phyloP scores from a whole-genome alignment of 2,329 filamentous ascomycete species.

The Rutstroemia sp. region DNA sequence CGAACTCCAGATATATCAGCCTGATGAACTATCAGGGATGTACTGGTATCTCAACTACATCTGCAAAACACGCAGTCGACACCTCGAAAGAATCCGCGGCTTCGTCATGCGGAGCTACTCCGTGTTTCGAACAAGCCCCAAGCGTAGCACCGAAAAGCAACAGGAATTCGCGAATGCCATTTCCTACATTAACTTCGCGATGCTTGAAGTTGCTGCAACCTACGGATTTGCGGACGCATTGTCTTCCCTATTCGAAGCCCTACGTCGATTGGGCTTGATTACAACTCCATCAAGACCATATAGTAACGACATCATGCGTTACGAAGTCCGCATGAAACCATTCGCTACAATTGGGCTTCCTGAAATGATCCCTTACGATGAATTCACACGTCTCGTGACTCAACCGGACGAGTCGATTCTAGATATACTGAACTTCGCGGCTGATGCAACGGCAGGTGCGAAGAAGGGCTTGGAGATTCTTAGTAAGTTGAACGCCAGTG shows the following conservation, averaged over 20 bases:
- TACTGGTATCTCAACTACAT: conserved; percentile 84
- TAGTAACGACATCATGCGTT: conserved; percentile 48
- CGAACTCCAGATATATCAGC: conserved; percentile 83
- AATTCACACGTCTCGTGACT: conserved; percentile 39
- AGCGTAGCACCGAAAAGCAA: conserved; percentile 27
- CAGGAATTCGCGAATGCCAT: conserved; percentile 38
- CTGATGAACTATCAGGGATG: conserved; percentile 78
- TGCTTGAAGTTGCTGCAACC: conserved; percentile 58
- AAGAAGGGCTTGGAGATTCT: conserved; percentile 51
- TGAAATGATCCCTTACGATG: conserved; percentile 46
- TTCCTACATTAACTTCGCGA: conserved; percentile 50
- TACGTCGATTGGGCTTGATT: conserved; percentile 34
- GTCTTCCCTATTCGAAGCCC: conserved; percentile 44
- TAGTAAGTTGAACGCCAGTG: conserved; percentile 41
- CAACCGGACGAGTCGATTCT: conserved; percentile 33
- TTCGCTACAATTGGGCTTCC: conserved; percentile 54
- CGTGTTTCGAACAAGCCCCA: conserved; percentile 8
- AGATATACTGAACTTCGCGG: conserved; percentile 30
- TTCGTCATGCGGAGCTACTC: conserved; percentile 41
- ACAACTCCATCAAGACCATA: conserved; percentile 40
- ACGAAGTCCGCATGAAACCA: conserved; percentile 65
- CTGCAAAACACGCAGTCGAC: conserved; percentile 50
- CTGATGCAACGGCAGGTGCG: conserved; percentile 28
- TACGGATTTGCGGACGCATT: conserved; percentile 45
- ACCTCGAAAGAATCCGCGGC: conserved; percentile 66